These are phyloP conservation scores for Cinchona pubescens DNA, from an alignment of 257 asterid species.

Conservation along the genomic window DNA sequence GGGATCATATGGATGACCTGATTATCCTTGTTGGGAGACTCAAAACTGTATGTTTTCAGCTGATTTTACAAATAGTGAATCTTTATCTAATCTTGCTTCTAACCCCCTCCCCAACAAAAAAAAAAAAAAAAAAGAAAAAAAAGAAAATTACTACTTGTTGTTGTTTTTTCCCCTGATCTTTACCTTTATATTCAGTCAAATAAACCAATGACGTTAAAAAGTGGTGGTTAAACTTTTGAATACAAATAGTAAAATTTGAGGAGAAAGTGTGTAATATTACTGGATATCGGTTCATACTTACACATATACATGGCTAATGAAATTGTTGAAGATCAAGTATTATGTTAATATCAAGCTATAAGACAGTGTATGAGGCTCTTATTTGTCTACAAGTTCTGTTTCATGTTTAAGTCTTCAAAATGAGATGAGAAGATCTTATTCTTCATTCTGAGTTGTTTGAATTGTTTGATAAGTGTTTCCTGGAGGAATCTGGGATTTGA, in stretches of 20 bases:
- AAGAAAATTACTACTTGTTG: too few relatives aligned
- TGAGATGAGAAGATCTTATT: neutral
- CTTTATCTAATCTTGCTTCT: neutral
- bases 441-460: neutral
- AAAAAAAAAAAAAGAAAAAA: too few relatives aligned
- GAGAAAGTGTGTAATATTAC: neutral
- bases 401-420: constrained; percentile 1
- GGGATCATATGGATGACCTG: constrained; percentile 65
- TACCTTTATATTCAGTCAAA: neutral
- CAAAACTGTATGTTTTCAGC: constrained; percentile 53
- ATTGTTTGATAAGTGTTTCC: neutral
- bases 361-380: neutral
- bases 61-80: constrained; percentile 5
- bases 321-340: neutral
- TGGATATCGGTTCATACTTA: neutral
- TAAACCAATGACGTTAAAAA: neutral
- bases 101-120: too few relatives aligned
- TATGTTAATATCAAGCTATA: neutral
- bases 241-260: neutral
- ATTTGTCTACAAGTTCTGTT: neutral
- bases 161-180: too few relatives aligned
- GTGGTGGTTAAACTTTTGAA: neutral
- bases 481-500: neutral
- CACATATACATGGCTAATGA: neutral
- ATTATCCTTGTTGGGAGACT: constrained; percentile 68